Evolutionary conservation across 768 basidiomycete genomes (phyloP).

Genomic region (Mycena epipterygia): DNA sequence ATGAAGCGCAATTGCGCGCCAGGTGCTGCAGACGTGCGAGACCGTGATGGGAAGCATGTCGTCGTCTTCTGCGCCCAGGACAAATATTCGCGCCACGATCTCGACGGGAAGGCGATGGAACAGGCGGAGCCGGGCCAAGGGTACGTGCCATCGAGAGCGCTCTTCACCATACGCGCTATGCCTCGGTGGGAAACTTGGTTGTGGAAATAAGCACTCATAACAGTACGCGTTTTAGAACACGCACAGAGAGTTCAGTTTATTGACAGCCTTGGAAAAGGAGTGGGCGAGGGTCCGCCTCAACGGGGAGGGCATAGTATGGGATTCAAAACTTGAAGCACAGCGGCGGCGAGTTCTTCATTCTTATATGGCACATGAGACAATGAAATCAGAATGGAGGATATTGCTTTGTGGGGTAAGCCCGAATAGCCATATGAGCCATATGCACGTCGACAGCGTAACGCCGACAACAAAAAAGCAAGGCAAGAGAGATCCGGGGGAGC

Average conservation of each 20-base stretch:
- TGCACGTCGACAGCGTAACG: slow-evolving; percentile 29
- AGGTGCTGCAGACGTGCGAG: slow-evolving; percentile 78
- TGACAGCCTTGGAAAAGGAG: slow-evolving; percentile 18
- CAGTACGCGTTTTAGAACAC: slow-evolving; percentile 4
- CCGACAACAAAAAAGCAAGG: slow-evolving; percentile 31
- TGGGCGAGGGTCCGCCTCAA: slow-evolving; percentile 18
- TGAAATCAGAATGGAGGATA: slow-evolving; percentile 31
- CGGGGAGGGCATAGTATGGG: slow-evolving; percentile 24
- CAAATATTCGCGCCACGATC: slow-evolving; percentile 74
- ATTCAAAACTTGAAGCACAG: neutral
- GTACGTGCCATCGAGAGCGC: slow-evolving; percentile 34
- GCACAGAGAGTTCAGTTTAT: slow-evolving; percentile 24
- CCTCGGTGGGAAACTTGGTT: slow-evolving; percentile 26
- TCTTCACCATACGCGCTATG: slow-evolving; percentile 1
- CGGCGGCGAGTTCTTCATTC: slow-evolving; percentile 3
- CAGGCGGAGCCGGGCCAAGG: slow-evolving; percentile 54
- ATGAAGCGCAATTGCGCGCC: slow-evolving; percentile 72
- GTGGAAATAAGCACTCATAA: neutral
- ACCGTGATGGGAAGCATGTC: slow-evolving; percentile 69
- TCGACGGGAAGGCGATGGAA: slow-evolving; percentile 74
- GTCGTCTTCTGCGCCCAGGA: slow-evolving; percentile 69
- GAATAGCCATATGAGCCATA: slow-evolving; percentile 29
- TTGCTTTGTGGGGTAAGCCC: slow-evolving; percentile 31
- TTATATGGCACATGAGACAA: slow-evolving; percentile 22
- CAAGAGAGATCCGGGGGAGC: slow-evolving; percentile 35